Percentiles rank a stretch among this genome's conserved stretches.
phyloP scores from a whole-genome alignment of 169 alveolate species.

The Blepharisma undulans region DNA sequence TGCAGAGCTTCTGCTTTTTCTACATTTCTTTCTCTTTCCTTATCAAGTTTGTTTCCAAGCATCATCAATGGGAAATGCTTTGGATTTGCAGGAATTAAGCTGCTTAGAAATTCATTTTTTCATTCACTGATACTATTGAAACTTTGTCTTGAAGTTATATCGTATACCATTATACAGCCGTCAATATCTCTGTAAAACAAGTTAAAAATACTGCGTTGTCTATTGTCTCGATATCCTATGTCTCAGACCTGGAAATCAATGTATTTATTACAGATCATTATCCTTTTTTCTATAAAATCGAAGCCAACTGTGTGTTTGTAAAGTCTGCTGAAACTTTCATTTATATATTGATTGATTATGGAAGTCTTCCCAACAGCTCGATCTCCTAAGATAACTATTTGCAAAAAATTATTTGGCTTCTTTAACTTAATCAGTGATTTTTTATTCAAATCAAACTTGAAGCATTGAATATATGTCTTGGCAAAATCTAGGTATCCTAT shows the following conservation, averaged over 20 bases:
- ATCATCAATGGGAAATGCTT: slow-evolving; percentile 95
- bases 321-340: slow-evolving; percentile 51
- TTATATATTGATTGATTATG: slow-evolving; percentile 41
- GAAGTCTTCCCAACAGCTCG: neutral
- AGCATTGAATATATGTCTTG: no score
- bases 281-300: slow-evolving; percentile 78
- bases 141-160: slow-evolving; percentile 90
- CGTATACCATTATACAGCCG: slow-evolving; percentile 97
- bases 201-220: slow-evolving; percentile 96
- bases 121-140: slow-evolving; percentile 94
- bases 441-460: no score
- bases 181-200: slow-evolving; percentile 99
- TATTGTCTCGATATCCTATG: no score
- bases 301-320: slow-evolving; percentile 83
- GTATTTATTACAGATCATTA: slow-evolving; percentile 61
- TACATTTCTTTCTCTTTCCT: slow-evolving; percentile 89
- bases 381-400: slow-evolving; percentile 95
- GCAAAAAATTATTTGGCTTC: no score
- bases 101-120: slow-evolving; percentile 95
- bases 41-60: slow-evolving; percentile 96
- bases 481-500: no score
- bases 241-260: slow-evolving; percentile 75
- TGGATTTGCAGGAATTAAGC: slow-evolving; percentile 94
- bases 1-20: slow-evolving; percentile 88
- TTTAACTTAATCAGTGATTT: no score